phyloP scores from a whole-genome alignment of 2,329 filamentous ascomycete species.

The Aspergillus calidoustus region DNA sequence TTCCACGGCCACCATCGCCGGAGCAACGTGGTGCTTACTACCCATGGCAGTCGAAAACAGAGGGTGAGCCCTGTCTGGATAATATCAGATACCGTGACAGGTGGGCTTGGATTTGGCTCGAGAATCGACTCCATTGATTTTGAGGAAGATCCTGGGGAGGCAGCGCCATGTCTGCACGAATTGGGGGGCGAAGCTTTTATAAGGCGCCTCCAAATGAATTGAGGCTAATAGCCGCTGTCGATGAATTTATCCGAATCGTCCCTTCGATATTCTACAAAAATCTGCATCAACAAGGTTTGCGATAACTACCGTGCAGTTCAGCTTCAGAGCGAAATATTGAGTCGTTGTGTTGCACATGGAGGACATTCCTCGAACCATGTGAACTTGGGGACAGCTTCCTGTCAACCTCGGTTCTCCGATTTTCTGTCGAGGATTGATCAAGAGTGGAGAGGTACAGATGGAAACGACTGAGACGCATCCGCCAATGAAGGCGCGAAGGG shows the following conservation, averaged over 20 bases:
- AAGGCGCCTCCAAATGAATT: neutral
- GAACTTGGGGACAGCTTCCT: neutral
- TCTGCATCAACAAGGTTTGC: neutral
- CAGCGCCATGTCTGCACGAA: neutral
- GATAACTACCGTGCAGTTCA: neutral
- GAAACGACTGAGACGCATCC: too few species aligned
- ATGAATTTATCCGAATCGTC: neutral
- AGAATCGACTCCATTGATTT: conserved; percentile 5
- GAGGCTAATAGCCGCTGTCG: neutral
- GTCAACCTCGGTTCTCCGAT: neutral
- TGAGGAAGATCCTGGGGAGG: neutral
- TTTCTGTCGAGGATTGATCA: neutral
- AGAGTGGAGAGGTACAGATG: too few species aligned
- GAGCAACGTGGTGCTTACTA: conserved; percentile 18
- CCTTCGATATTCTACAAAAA: neutral
- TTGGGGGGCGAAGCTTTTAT: neutral
- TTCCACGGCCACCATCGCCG: conserved; percentile 21
- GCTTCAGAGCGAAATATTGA: neutral
- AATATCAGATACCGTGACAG: conserved; percentile 9
- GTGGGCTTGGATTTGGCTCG: conserved; percentile 16
- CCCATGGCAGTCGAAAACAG: conserved; percentile 21
- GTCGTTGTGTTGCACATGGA: neutral
- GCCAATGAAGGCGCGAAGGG: too few species aligned
- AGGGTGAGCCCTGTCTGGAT: conserved; percentile 18
- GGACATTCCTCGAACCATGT: neutral